These are phyloP conservation scores for Rhodotorula sp. DNA, from an alignment of 1,284 basidiomycete species.

Conservation along the genomic window DNA sequence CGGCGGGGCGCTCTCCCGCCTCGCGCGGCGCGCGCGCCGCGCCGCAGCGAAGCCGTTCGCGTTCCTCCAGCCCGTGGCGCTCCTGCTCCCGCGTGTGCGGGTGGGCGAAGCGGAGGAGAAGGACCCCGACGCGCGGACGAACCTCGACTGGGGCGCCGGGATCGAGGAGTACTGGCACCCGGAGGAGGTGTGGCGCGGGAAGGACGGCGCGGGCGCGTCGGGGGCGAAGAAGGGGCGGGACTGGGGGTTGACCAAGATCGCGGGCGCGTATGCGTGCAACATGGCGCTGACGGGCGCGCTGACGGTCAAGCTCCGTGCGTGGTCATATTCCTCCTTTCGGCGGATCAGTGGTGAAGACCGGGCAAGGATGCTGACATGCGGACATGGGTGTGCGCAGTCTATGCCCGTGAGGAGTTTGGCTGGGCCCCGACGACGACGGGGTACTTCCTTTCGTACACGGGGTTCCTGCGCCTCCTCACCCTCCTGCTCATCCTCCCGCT, in stretches of 20 bases:
- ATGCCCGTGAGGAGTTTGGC: slow-evolving; percentile 35
- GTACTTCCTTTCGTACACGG: slow-evolving; percentile 39
- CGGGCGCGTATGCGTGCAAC: slow-evolving; percentile 16
- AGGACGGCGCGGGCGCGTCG: neutral
- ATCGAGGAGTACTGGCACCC: slow-evolving; percentile 25
- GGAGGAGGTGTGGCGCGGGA: slow-evolving; percentile 17
- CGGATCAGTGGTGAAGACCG: no score
- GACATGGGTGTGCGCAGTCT: slow-evolving; percentile 9
- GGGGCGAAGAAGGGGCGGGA: slow-evolving; percentile 8
- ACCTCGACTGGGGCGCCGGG: slow-evolving; percentile 28
- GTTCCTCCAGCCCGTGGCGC: slow-evolving; percentile 31
- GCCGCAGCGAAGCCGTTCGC: slow-evolving; percentile 7
- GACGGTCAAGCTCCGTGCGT: slow-evolving; percentile 32
- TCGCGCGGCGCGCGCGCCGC: neutral
- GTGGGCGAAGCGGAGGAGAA: neutral
- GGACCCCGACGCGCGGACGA: slow-evolving; percentile 17
- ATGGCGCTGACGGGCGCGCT: slow-evolving; percentile 26
- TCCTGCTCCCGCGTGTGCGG: slow-evolving; percentile 19
- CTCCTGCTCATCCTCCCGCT: slow-evolving; percentile 41
- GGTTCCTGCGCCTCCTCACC: slow-evolving; percentile 37
- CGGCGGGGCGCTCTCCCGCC: neutral
- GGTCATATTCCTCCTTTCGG: no score
- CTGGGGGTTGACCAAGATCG: slow-evolving; percentile 37
- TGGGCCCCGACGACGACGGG: slow-evolving; percentile 40
- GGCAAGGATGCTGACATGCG: neutral